Evolutionary conservation across 2,329 filamentous ascomycete genomes (phyloP).

Genomic region (Trichophyton schoenleinii): DNA sequence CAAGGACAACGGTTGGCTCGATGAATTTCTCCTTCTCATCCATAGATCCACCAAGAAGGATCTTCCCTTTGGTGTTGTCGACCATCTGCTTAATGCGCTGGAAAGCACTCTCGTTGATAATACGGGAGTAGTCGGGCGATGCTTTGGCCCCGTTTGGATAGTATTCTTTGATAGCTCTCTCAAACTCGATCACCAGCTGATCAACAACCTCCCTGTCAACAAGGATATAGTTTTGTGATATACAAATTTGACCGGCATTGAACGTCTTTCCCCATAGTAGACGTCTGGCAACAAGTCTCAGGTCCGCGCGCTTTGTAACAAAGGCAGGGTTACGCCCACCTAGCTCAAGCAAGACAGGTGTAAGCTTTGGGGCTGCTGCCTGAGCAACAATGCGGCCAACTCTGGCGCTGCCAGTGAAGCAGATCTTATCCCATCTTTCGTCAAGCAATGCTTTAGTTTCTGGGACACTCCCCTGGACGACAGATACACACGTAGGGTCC

Average conservation of each 20-base stretch:
- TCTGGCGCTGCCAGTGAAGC: constrained; percentile 71
- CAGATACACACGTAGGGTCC: constrained; percentile 61
- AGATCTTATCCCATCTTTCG: constrained; percentile 94
- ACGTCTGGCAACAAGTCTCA: constrained; percentile 66
- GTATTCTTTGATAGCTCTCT: constrained; percentile 59
- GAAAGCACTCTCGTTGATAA: constrained; percentile 72
- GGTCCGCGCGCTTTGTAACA: constrained; percentile 69
- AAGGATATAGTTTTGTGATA: constrained; percentile 84
- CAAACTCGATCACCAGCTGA: constrained; percentile 61
- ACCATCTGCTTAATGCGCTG: constrained; percentile 79
- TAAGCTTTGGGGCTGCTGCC: constrained; percentile 79
- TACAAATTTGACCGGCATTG: constrained; percentile 82
- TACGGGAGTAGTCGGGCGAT: constrained; percentile 66
- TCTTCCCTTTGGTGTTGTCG: constrained; percentile 69
- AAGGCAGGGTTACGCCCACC: constrained; percentile 89
- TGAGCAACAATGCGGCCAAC: constrained; percentile 81
- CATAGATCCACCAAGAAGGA: constrained; percentile 73
- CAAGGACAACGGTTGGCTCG: constrained; percentile 81
- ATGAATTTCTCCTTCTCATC: constrained; percentile 74
- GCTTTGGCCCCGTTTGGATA: constrained; percentile 69
- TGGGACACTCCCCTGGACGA: constrained; percentile 67
- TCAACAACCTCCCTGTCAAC: constrained; percentile 63
- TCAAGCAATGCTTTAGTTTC: constrained; percentile 74
- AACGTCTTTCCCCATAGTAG: constrained; percentile 79
- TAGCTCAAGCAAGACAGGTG: constrained; percentile 78